Base-by-base conservation (phyloP, 257 asterid genomes). In the Solanum sejunctum region DNA sequence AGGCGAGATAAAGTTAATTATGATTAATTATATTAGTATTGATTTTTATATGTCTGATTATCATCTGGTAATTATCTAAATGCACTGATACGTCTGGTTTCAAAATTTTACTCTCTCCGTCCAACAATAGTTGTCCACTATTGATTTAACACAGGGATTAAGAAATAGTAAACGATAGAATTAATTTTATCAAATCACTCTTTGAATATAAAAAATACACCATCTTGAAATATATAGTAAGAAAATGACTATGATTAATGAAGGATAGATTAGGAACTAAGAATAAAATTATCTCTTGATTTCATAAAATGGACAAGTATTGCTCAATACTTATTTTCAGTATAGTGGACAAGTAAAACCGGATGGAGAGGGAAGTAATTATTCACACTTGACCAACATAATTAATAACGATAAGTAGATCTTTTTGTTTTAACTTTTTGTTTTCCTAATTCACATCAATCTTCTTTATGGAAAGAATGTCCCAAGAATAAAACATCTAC, bases 1-100 rank as follows among this genome's bases (percentile, higher is more conserved):
- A 85, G 58, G 70, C 39, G 52, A 86, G 77, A 66, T 6, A 67
- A 2, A 58, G 71, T 52, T 83, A 39, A 85, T 70, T 52, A 66
- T 28, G 28, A 51, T 11, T 3, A 51, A 10, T 63, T 3, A 26
- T 13, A 47, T 21, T 67, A 15, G 3, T 57, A 26, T 67, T 8
- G 28, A 60, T 60, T 61, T 10, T 61, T 58, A 61, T 21, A 61
- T 61, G 17, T 32, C 47, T 67, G 13, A 67, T 32, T 66, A 28
- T 66, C 21, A 66, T 66, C 32, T 8, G 15, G 7, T 7, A 6
- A 66, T 66, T 28, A 13, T 66, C 73, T 28, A 28, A 66, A 66
- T 66, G 12, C 66, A 10, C 66, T 32, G 13, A 32, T 32, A 67
- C 47, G 2, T 67, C 21, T 32, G 75, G 49, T 32, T 66, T 66